Evolutionary conservation across 2,329 filamentous ascomycete species (phyloP).

Genomic region (Colletotrichum theobromicola): DNA sequence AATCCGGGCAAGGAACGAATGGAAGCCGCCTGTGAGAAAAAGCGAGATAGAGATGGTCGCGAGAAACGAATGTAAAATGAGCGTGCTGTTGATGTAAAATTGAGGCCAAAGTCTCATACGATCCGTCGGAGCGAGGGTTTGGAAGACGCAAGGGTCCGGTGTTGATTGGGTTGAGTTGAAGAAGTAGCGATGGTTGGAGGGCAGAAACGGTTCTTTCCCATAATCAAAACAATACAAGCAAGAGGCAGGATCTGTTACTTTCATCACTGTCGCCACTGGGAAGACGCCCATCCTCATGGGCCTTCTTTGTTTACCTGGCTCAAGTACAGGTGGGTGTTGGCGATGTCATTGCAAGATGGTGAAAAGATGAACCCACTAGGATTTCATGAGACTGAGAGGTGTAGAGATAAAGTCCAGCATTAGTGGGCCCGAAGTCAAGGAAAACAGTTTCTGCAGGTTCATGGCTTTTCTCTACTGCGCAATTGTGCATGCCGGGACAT

Average conservation of each 20-base stretch:
- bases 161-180: background rate
- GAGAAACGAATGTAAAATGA: background rate
- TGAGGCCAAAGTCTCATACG: background rate
- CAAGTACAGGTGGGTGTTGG: background rate
- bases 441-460: background rate
- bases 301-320: background rate
- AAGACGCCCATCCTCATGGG: background rate
- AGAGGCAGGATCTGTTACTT: background rate
- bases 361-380: background rate
- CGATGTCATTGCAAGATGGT: background rate
- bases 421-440: background rate
- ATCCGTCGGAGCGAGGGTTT: background rate
- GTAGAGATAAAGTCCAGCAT: background rate
- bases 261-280: background rate
- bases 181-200: background rate
- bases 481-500: background rate
- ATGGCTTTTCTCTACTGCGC: background rate
- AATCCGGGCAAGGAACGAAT: background rate
- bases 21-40: background rate
- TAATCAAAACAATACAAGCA: background rate
- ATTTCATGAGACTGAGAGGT: background rate
- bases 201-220: background rate
- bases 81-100: background rate
- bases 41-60: background rate
- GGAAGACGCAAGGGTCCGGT: no score